Percentiles rank a stretch among this genome's conserved stretches.
Conservation (phyloP, 371 early-diverging fungal species). For the Rhizopus arrhizus region DNA sequence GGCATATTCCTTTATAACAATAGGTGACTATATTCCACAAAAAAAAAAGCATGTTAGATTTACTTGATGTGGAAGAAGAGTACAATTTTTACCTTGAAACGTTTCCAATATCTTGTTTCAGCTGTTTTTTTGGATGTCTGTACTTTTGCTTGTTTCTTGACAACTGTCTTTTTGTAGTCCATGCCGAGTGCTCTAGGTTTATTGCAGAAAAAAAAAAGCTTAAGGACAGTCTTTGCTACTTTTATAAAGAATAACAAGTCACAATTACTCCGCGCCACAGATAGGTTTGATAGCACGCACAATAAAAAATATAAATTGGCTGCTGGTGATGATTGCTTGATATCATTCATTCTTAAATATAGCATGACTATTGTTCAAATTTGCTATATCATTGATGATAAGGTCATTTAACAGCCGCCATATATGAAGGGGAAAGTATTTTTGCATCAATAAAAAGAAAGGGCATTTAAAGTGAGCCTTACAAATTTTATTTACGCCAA, state of each 20-base stretch:
- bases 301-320: too few relatives aligned
- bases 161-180: conserved; percentile 63
- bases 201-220: neutral
- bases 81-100: conserved; percentile 69
- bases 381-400: too few relatives aligned
- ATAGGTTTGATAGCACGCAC: too few relatives aligned
- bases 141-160: conserved; percentile 61
- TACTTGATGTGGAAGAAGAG: neutral
- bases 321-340: too few relatives aligned
- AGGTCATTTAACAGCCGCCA: too few relatives aligned
- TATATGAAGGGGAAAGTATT: neutral
- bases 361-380: too few relatives aligned
- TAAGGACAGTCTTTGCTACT: neutral
- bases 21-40: conserved; percentile 62
- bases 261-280: neutral
- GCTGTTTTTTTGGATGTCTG: conserved; percentile 56
- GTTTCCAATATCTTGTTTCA: conserved; percentile 80
- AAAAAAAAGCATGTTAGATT: conserved; percentile 2
- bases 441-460: neutral
- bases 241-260: conserved; percentile 1
- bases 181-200: neutral
- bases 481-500: too few relatives aligned
- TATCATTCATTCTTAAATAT: too few relatives aligned
- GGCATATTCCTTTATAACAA: conserved; percentile 85
- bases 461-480: neutral